phyloP scores from a whole-genome alignment of 495 filamentous ascomycete genomes.

The Penicillium coffeae region DNA sequence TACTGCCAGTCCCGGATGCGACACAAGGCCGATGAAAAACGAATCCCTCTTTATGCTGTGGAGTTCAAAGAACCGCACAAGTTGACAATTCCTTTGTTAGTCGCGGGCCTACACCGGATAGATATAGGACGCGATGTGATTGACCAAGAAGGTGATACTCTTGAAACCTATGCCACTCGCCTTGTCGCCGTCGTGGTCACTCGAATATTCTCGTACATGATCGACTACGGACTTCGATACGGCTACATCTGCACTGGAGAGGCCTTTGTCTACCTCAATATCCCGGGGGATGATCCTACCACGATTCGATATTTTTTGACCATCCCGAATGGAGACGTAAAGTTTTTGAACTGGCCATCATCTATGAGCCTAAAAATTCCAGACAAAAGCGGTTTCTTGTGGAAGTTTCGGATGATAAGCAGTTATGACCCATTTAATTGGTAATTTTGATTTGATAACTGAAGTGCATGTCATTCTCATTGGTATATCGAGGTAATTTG shows the following conservation, averaged over 20 bases:
- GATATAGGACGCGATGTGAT: conserved; percentile 27
- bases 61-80: conserved; percentile 28
- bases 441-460: no score
- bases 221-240: conserved; percentile 36
- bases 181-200: conserved; percentile 32
- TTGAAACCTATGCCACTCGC: conserved; percentile 30
- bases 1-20: conserved; percentile 25
- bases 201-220: conserved; percentile 49
- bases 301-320: conserved; percentile 26
- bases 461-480: no score
- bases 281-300: conserved; percentile 32
- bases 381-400: no score
- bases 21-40: conserved; percentile 15
- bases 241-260: conserved; percentile 45
- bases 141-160: conserved; percentile 24
- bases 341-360: no score
- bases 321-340: conserved; percentile 29
- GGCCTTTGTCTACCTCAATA: conserved; percentile 45
- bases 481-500: no score
- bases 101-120: conserved; percentile 27
- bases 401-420: no score
- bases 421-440: no score
- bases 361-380: no score
- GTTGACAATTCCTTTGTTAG: conserved; percentile 22
- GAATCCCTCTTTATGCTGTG: conserved; percentile 22